Conservation (phyloP, 2,329 filamentous ascomycete species). For the Fusarium sp. region DNA sequence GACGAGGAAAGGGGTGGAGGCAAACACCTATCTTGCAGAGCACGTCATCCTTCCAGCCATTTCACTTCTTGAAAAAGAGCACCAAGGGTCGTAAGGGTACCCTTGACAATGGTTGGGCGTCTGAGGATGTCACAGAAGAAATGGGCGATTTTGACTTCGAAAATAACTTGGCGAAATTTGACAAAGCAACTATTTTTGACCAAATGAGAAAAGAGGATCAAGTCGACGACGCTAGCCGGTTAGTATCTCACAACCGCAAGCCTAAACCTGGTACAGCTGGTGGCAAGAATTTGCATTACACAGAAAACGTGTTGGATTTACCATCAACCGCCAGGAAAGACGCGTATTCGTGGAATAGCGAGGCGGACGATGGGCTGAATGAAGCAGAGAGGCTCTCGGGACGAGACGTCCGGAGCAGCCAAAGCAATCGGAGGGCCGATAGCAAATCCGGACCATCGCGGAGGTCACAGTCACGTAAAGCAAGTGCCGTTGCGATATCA, state of each 20-base stretch:
- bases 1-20: conserved; percentile 67
- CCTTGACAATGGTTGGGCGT: conserved; percentile 87
- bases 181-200: conserved; percentile 91
- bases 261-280: conserved; percentile 76
- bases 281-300: conserved; percentile 91
- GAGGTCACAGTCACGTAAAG: conserved; percentile 69
- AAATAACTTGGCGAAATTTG: conserved; percentile 89
- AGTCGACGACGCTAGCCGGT: conserved; percentile 87
- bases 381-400: conserved; percentile 61
- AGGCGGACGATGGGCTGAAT: conserved; percentile 72
- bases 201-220: conserved; percentile 91
- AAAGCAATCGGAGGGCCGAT: conserved; percentile 63
- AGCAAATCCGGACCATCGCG: conserved; percentile 62
- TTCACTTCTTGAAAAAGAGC: conserved; percentile 69
- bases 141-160: conserved; percentile 96
- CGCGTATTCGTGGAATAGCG: conserved; percentile 78
- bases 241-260: conserved; percentile 87
- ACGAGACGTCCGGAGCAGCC: conserved; percentile 63
- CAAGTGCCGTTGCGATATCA: conserved; percentile 55
- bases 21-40: conserved; percentile 71
- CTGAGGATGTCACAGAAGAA: conserved; percentile 95
- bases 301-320: conserved; percentile 88
- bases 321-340: conserved; percentile 56
- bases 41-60: conserved; percentile 72
- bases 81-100: conserved; percentile 58